phyloP scores from a whole-genome alignment of 495 filamentous ascomycete species.

The Penicillium verhagenii region DNA sequence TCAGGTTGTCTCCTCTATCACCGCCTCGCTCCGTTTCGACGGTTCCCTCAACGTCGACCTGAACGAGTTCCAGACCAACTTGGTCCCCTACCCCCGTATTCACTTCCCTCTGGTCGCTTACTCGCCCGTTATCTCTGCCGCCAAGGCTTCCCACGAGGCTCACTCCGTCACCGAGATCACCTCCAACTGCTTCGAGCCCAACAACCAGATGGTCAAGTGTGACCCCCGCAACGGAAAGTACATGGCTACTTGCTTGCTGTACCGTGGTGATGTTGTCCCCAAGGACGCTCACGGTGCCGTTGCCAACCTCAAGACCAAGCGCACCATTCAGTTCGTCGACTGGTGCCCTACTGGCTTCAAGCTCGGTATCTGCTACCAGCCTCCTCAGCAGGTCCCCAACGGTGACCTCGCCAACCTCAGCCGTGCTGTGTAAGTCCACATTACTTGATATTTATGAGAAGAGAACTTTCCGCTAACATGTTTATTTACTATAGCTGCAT shows the following conservation, averaged over 20 bases:
- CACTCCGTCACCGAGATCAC: conserved; percentile 67
- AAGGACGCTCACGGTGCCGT: conserved; percentile 92
- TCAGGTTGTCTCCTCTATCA: conserved; percentile 98
- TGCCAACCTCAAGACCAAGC: conserved; percentile 95
- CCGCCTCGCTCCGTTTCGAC: conserved; percentile 96
- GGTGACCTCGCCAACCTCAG: conserved; percentile 95
- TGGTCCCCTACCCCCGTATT: conserved; percentile 98
- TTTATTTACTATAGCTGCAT: conserved; percentile 68
- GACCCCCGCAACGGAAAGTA: conserved; percentile 99
- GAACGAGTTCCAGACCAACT: conserved; percentile 99
- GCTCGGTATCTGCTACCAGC: conserved; percentile 99
- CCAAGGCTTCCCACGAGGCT: conserved; percentile 92
- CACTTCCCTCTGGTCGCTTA: conserved; percentile 98
- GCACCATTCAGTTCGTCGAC: conserved; percentile 98
- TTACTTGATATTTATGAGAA: neutral
- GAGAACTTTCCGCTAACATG: conserved; percentile 5
- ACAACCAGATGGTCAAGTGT: conserved; percentile 99
- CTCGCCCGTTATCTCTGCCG: conserved; percentile 87
- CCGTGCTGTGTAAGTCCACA: conserved; percentile 88
- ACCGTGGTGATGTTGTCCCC: conserved; percentile 97
- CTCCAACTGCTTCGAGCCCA: conserved; percentile 70
- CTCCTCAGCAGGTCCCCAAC: conserved; percentile 90
- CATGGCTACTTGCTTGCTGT: conserved; percentile 97
- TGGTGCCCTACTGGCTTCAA: conserved; percentile 99
- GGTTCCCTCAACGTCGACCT: conserved; percentile 98